These are phyloP conservation scores for Trifolium pratense DNA, from an alignment of 306 rosid species.

Conservation along the genomic window DNA sequence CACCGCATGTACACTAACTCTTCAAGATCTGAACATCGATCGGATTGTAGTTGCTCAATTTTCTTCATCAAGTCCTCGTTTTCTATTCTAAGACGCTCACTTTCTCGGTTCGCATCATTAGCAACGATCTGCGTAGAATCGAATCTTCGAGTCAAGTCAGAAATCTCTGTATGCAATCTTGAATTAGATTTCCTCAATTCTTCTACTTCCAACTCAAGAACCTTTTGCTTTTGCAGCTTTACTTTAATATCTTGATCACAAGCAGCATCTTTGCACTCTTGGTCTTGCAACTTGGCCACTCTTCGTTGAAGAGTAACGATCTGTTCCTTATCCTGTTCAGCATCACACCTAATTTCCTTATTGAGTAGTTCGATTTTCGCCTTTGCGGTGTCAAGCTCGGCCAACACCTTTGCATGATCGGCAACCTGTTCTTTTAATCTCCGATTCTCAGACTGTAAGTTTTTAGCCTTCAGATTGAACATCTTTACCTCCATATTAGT, in stretches of 20 bases:
- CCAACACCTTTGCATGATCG: constrained; percentile 55
- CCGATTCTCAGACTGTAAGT: constrained; percentile 67
- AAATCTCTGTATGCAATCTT: constrained; percentile 65
- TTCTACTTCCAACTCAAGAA: constrained; percentile 59
- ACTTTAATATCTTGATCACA: constrained; percentile 46
- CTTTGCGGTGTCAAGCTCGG: constrained; percentile 71
- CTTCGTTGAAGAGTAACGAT: constrained; percentile 61
- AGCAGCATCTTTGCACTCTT: constrained; percentile 48
- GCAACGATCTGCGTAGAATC: constrained; percentile 79
- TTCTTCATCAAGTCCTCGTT: constrained; percentile 55
- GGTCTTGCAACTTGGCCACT: constrained; percentile 64
- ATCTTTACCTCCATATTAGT: constrained; percentile 77
- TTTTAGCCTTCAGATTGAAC: constrained; percentile 73
- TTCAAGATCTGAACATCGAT: constrained; percentile 75
- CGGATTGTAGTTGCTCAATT: constrained; percentile 68
- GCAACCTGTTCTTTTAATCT: constrained; percentile 64
- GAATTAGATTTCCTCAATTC: constrained; percentile 59
- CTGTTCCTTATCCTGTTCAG: constrained; percentile 62
- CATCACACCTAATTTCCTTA: constrained; percentile 62
- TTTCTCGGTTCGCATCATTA: constrained; percentile 54
- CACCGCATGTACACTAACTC: constrained; percentile 84
- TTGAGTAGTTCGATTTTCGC: constrained; percentile 57
- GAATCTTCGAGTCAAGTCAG: constrained; percentile 67
- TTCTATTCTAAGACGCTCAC: constrained; percentile 52
- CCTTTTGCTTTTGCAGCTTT: constrained; percentile 59